Conservation (phyloP, 2,329 filamentous ascomycete species). For the Aspergillus fischeri region DNA sequence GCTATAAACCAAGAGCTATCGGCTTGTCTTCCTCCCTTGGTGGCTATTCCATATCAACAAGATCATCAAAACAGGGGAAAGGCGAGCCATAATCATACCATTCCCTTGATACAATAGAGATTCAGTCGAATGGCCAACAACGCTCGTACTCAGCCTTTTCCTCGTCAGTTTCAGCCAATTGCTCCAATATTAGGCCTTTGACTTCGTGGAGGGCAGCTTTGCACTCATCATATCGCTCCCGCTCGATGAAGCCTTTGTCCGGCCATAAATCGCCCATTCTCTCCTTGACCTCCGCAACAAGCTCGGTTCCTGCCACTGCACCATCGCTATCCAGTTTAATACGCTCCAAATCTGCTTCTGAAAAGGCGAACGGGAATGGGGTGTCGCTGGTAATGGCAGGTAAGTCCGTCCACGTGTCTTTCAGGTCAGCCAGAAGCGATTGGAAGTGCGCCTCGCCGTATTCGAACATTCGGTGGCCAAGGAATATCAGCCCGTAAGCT, state of each 20-base stretch:
- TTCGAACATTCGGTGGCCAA: conserved; percentile 28
- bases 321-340: conserved; percentile 25
- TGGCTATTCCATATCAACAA: too few relatives aligned
- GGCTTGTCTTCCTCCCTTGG: too few relatives aligned
- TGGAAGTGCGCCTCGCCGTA: conserved; percentile 29
- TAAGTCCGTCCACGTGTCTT: conserved; percentile 22
- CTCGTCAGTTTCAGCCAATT: conserved; percentile 24
- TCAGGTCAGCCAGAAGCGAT: conserved; percentile 27
- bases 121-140: conserved; percentile 31
- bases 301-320: conserved; percentile 23
- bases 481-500: conserved; percentile 26
- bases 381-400: conserved; percentile 14
- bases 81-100: too few relatives aligned
- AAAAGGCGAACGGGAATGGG: conserved; percentile 25
- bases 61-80: too few relatives aligned
- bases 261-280: conserved; percentile 25
- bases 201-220: conserved; percentile 22
- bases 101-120: background rate
- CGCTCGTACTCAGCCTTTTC: conserved; percentile 23
- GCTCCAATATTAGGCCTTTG: conserved; percentile 21
- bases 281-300: conserved; percentile 22
- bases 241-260: conserved; percentile 26
- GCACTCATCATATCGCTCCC: conserved; percentile 25
- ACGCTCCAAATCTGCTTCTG: conserved; percentile 17
- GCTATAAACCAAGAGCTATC: too few relatives aligned